Percentiles rank a stretch among this genome's conserved stretches.
phyloP scores from a whole-genome alignment of 306 rosid genomes.

The Trifolium fragiferum region DNA sequence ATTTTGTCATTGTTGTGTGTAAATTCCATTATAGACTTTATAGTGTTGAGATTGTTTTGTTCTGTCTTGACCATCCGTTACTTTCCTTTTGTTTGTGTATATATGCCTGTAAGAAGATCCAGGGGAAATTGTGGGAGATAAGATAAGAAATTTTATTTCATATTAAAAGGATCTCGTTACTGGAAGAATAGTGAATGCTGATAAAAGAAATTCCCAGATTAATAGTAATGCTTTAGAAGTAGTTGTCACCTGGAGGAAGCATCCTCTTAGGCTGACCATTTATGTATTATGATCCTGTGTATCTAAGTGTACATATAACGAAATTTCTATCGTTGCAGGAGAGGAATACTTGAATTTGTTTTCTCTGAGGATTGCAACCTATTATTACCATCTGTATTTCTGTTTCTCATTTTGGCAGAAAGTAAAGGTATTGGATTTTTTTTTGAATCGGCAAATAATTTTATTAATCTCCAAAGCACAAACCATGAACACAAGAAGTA shows the following conservation, averaged over 20 bases:
- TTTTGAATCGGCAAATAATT: no score
- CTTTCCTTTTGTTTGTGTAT: slow-evolving; percentile 20
- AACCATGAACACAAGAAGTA: no score
- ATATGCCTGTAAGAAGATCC: slow-evolving; percentile 5
- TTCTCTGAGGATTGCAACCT: slow-evolving; percentile 60
- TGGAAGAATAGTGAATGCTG: slow-evolving; percentile 7
- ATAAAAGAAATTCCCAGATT: slow-evolving; percentile 20
- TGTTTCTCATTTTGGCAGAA: slow-evolving; percentile 68
- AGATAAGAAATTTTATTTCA: slow-evolving; percentile 9
- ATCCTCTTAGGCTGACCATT: slow-evolving; percentile 17
- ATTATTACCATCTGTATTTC: slow-evolving; percentile 61
- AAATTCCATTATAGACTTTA: slow-evolving; percentile 18
- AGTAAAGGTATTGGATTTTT: slow-evolving; percentile 55
- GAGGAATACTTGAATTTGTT: slow-evolving; percentile 60
- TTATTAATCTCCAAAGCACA: no score
- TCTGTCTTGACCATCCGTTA: not conserved
- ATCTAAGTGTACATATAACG: slow-evolving; percentile 6
- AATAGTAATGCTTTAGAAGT: slow-evolving; percentile 18
- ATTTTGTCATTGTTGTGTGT: slow-evolving; percentile 4
- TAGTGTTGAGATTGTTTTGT: slow-evolving; percentile 23
- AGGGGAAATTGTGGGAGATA: not conserved
- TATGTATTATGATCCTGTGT: slow-evolving; percentile 28
- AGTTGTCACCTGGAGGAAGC: slow-evolving; percentile 32
- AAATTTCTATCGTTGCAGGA: slow-evolving; percentile 55
- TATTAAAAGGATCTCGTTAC: slow-evolving; percentile 6